Conservation (phyloP, 1,284 basidiomycete species). For the Heterobasidion parviporum region DNA sequence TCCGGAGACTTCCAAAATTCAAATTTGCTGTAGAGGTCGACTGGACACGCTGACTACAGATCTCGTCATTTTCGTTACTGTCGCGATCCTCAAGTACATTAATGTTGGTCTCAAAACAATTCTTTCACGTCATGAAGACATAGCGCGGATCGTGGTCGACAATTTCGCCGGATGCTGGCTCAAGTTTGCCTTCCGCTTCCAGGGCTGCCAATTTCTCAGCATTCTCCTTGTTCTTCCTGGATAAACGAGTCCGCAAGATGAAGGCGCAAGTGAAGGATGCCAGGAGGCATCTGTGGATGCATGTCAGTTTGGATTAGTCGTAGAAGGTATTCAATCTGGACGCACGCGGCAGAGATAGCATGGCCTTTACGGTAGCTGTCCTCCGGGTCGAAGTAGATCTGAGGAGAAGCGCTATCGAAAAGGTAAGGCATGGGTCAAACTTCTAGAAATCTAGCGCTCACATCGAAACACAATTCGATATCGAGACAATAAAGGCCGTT, state of each 20-base stretch:
- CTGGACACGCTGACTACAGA: too few species aligned
- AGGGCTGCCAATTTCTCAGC: background rate
- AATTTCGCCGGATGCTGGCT: slow-evolving; percentile 21
- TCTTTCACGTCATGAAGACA: slow-evolving; percentile 23
- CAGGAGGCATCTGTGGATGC: background rate
- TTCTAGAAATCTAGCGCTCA: slow-evolving; percentile 10
- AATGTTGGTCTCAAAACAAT: background rate
- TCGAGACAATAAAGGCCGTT: slow-evolving; percentile 49
- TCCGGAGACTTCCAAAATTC: too few species aligned
- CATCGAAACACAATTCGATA: slow-evolving; percentile 50
- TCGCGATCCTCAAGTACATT: background rate
- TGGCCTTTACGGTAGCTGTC: slow-evolving; percentile 43
- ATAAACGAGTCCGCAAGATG: background rate
- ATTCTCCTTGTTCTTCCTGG: slow-evolving; percentile 1
- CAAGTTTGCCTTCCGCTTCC: background rate
- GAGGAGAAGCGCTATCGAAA: slow-evolving; percentile 39
- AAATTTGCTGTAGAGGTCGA: too few species aligned
- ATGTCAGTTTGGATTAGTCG: background rate
- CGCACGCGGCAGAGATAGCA: slow-evolving; percentile 41
- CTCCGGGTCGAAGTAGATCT: slow-evolving; percentile 46
- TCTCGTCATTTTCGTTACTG: too few species aligned
- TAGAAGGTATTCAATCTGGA: background rate
- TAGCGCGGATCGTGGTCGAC: slow-evolving; percentile 40
- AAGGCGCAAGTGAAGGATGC: background rate
- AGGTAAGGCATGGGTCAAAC: background rate